Percentiles rank a stretch among this genome's conserved stretches.
phyloP scores from a whole-genome alignment of 306 rosid genomes.

The Begonia fuchsioides region DNA sequence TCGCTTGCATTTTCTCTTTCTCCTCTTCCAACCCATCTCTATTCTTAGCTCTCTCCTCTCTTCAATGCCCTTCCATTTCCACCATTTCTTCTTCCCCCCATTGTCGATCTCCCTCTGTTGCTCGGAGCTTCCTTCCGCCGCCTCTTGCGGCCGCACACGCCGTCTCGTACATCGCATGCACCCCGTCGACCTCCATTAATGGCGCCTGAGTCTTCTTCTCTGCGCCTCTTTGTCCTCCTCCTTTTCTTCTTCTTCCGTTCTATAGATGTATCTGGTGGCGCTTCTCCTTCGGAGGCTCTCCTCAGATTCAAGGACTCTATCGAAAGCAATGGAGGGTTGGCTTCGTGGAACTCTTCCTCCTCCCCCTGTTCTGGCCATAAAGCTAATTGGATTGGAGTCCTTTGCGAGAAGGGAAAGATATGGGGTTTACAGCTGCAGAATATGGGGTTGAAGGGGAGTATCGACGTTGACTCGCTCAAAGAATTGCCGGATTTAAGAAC shows the following conservation, averaged over 20 bases:
- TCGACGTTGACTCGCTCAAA: constrained; percentile 30
- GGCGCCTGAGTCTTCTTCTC: background rate
- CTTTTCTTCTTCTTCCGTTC: constrained; percentile 1
- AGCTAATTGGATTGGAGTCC: constrained; percentile 41
- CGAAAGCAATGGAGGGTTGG: constrained; percentile 7
- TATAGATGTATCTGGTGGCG: constrained; percentile 3
- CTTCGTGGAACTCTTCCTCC: constrained; percentile 25
- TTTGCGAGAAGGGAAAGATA: constrained; percentile 28
- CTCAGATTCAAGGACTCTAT: constrained; percentile 45
- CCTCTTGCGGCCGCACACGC: constrained; percentile 6
- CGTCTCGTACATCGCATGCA: background rate
- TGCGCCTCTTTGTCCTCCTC: constrained; percentile 1
- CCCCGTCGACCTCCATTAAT: background rate
- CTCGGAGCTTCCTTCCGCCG: background rate
- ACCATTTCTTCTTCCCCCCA: background rate
- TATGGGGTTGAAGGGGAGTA: constrained; percentile 42
- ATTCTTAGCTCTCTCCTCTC: background rate
- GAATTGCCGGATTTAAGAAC: constrained; percentile 30
- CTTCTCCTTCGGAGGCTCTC: constrained; percentile 24
- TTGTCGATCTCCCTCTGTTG: background rate
- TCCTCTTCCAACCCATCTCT: background rate
- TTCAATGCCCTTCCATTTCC: constrained; percentile 10
- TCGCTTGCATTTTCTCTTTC: background rate
- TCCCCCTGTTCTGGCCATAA: constrained; percentile 24
- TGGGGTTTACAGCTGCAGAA: constrained; percentile 56